Evolutionary conservation across 2,329 filamentous ascomycete species (phyloP).

Genomic region (Cercospora sp.): DNA sequence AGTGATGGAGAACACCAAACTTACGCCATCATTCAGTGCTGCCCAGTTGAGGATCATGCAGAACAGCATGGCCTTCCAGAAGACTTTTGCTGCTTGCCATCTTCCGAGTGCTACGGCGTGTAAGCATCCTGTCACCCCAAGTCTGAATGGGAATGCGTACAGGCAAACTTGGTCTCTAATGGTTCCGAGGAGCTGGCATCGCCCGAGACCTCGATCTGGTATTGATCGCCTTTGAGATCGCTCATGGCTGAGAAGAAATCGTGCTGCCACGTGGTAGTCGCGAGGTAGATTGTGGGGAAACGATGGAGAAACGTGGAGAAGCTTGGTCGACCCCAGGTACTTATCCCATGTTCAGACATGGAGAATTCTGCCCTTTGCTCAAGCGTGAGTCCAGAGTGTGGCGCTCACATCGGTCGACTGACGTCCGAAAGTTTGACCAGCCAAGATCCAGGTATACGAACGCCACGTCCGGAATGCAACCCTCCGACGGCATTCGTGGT

Average conservation of each 20-base stretch:
- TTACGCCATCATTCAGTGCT: slow-evolving; percentile 22
- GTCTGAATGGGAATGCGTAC: not conserved
- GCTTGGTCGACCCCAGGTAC: slow-evolving; percentile 10
- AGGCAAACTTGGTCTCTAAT: slow-evolving; percentile 14
- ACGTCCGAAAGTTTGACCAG: not conserved
- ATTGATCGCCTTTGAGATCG: slow-evolving; percentile 9
- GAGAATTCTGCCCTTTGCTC: not conserved
- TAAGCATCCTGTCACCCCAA: not conserved
- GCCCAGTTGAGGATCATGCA: slow-evolving; percentile 26
- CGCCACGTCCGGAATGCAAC: not conserved
- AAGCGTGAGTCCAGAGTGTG: not conserved
- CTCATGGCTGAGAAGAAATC: slow-evolving; percentile 4
- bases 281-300: slow-evolving; percentile 2
- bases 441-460: not conserved
- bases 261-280: slow-evolving; percentile 7
- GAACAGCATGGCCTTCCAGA: slow-evolving; percentile 26
- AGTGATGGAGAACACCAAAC: not conserved
- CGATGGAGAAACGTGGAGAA: slow-evolving; percentile 13
- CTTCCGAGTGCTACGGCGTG: slow-evolving; percentile 16
- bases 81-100: slow-evolving; percentile 23
- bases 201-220: slow-evolving; percentile 8
- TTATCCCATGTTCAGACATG: slow-evolving; percentile 1
- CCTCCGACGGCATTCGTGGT: not conserved
- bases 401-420: not conserved
- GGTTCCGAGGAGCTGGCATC: slow-evolving; percentile 10